phyloP scores from a whole-genome alignment of 352 stramenopile species.

The Phytophthora foliorum region DNA sequence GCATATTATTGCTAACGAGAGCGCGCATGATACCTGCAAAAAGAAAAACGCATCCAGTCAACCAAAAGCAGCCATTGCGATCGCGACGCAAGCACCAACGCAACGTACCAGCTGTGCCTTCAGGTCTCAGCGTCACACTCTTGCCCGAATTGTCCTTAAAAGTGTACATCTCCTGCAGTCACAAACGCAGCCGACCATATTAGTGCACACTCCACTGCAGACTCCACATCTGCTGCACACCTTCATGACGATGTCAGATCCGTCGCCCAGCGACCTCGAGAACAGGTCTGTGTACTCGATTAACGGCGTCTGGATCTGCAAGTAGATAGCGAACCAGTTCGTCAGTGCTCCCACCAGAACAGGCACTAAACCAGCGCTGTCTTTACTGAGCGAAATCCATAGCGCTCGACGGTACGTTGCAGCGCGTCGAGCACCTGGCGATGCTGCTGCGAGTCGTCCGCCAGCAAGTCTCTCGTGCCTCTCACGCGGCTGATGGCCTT shows the following conservation, averaged over 20 bases:
- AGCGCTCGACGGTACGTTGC: slow-evolving; percentile 66
- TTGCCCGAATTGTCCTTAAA: slow-evolving; percentile 91
- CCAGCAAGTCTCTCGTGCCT: slow-evolving; percentile 79
- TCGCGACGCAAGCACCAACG: neutral
- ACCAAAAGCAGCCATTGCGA: neutral
- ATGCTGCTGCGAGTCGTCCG: slow-evolving; percentile 71
- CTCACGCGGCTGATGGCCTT: slow-evolving; percentile 66
- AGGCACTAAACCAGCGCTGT: neutral
- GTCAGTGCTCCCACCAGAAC: neutral
- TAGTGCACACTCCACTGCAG: neutral
- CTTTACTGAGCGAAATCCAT: slow-evolving; percentile 73
- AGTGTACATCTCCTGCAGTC: slow-evolving; percentile 89
- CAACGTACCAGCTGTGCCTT: slow-evolving; percentile 78
- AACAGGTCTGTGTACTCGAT: slow-evolving; percentile 92
- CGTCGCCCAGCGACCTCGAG: slow-evolving; percentile 79
- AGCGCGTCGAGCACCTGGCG: slow-evolving; percentile 67
- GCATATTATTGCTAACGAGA: slow-evolving; percentile 82
- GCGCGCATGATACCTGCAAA: slow-evolving; percentile 75
- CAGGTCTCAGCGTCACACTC: slow-evolving; percentile 85
- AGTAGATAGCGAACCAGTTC: neutral
- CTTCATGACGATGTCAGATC: slow-evolving; percentile 92
- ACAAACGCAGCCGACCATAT: neutral
- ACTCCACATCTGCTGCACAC: slow-evolving; percentile 25
- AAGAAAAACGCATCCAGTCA: neutral
- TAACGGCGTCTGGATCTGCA: slow-evolving; percentile 83